Evolutionary conservation across 2,329 filamentous ascomycete species (phyloP).

Genomic region (Eurotiales sp.): DNA sequence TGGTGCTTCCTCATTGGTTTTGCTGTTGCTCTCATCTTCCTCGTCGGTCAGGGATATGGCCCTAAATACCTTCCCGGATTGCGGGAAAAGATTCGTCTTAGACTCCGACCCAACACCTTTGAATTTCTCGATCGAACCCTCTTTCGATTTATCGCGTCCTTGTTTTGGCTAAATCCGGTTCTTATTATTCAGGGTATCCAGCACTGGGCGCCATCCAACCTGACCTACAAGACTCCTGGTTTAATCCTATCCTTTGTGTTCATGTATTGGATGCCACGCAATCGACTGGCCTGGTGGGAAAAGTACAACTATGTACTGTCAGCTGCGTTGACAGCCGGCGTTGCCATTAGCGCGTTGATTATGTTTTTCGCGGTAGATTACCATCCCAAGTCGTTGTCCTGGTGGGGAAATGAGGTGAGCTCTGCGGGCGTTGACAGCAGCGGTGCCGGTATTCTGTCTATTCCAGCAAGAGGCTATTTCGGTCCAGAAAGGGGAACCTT

Average conservation of each 20-base stretch:
- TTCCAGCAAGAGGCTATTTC: not conserved
- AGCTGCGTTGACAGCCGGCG: conserved; percentile 3
- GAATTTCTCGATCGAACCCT: not conserved
- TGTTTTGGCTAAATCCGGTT: conserved; percentile 3
- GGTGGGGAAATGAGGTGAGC: conserved; percentile 6
- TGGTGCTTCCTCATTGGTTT: conserved; percentile 9
- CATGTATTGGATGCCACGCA: conserved; percentile 5
- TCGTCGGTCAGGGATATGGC: conserved; percentile 6
- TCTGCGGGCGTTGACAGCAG: conserved; percentile 4
- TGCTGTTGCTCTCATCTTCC: conserved; percentile 2
- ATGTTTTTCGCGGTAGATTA: not conserved
- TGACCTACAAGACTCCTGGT: conserved; percentile 5
- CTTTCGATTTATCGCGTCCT: not conserved
- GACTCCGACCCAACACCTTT: not conserved
- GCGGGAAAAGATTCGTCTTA: not conserved
- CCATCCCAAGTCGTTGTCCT: conserved; percentile 4
- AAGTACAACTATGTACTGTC: conserved; percentile 8
- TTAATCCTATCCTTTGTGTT: conserved; percentile 9
- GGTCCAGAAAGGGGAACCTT: conserved; percentile 2
- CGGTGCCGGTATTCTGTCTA: conserved; percentile 1
- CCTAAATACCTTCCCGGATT: conserved; percentile 3
- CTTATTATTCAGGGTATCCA: conserved; percentile 6
- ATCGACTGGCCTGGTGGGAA: conserved; percentile 9
- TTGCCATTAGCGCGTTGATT: not conserved
- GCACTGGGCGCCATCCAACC: conserved; percentile 7